A percentile compares a stretch with the other conserved stretches of the same genome.
Conservation (phyloP, 108 stramenopile genomes). For the Nannochloropsis salina region DNA sequence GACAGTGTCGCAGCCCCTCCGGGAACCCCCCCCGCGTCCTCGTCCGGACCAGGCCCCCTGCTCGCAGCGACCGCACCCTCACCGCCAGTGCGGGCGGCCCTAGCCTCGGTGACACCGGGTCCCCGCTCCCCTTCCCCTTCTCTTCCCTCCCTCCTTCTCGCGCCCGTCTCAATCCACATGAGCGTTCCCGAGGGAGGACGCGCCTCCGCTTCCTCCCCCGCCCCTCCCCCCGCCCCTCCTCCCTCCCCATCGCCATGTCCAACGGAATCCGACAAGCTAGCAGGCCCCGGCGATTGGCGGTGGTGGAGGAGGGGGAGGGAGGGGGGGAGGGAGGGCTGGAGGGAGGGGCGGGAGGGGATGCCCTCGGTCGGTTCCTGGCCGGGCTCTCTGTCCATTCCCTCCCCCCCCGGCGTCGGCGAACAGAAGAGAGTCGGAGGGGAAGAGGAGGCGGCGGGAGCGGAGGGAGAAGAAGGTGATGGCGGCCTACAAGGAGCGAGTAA, state of each 20-base stretch:
- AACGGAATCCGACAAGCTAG: not conserved
- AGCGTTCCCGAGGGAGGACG: no score
- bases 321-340: not conserved
- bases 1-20: no score
- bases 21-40: no score
- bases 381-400: not conserved
- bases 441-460: not conserved
- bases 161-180: no score
- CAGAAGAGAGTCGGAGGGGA: not conserved
- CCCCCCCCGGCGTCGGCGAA: not conserved
- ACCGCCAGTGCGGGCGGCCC: no score
- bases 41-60: no score
- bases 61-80: no score
- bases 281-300: not conserved
- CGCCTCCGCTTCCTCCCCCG: not conserved
- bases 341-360: not conserved
- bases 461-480: no score
- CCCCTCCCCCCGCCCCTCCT: not conserved
- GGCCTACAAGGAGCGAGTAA: not conserved
- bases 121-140: no score
- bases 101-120: no score
- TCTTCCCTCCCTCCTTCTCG: no score
- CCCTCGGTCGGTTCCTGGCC: not conserved
- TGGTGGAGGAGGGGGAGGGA: slow-evolving; percentile 16
- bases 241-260: not conserved